These are phyloP conservation scores for Wickerhamiella hasegawae DNA, from an alignment of 805 yeast species.

Conservation along the genomic window DNA sequence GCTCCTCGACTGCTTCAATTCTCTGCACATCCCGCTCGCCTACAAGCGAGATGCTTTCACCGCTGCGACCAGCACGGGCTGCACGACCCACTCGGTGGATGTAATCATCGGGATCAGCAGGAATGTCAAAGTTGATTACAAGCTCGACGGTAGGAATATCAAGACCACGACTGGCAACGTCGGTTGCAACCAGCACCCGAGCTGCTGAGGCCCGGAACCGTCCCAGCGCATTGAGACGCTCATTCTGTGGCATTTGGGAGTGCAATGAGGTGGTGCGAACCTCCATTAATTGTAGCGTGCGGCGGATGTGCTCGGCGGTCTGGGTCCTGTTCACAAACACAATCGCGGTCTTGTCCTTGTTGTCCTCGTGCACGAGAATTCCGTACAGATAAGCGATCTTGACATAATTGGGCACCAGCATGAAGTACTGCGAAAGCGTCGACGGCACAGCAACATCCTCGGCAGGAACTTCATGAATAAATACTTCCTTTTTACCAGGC, in stretches of 20 bases:
- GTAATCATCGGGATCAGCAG: slow-evolving; percentile 91
- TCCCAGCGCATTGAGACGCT: slow-evolving; percentile 80
- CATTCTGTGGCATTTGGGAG: slow-evolving; percentile 86
- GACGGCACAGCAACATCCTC: slow-evolving; percentile 71
- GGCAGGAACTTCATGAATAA: slow-evolving; percentile 58
- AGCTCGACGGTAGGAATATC: slow-evolving; percentile 89
- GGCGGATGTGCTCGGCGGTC: slow-evolving; percentile 75
- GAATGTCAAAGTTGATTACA: slow-evolving; percentile 83
- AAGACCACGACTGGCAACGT: slow-evolving; percentile 93
- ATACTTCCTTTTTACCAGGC: slow-evolving; percentile 39
- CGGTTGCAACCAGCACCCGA: slow-evolving; percentile 82
- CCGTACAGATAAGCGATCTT: slow-evolving; percentile 77
- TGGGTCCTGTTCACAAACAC: slow-evolving; percentile 83
- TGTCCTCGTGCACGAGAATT: slow-evolving; percentile 45
- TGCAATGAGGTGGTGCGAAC: slow-evolving; percentile 79
- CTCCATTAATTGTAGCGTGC: slow-evolving; percentile 58
- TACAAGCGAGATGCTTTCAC: slow-evolving; percentile 68
- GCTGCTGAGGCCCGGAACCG: slow-evolving; percentile 93
- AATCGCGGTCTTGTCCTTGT: slow-evolving; percentile 52
- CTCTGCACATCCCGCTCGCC: slow-evolving; percentile 75
- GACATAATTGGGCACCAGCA: slow-evolving; percentile 73
- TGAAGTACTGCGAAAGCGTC: slow-evolving; percentile 45
- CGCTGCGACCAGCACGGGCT: slow-evolving; percentile 90
- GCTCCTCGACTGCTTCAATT: slow-evolving; percentile 69
- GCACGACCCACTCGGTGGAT: slow-evolving; percentile 98